These are phyloP conservation scores for Ochetophila trinervis DNA, from an alignment of 306 rosid genomes.

Conservation along the genomic window DNA sequence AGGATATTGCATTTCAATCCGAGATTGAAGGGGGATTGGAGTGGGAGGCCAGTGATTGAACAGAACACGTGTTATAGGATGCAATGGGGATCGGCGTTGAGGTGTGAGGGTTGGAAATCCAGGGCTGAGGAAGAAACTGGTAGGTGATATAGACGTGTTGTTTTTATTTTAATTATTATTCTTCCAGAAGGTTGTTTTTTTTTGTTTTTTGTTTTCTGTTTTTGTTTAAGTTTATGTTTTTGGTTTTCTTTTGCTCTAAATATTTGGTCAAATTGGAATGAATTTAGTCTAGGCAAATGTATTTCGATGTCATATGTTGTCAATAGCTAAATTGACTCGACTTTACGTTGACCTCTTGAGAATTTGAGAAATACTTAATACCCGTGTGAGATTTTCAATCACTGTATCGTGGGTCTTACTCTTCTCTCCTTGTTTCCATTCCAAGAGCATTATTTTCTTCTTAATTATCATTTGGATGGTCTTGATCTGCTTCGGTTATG, in stretches of 20 bases:
- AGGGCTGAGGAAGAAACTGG: conserved; percentile 85
- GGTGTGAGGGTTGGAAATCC: conserved; percentile 92
- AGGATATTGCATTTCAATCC: conserved; percentile 92
- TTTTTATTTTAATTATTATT: neutral
- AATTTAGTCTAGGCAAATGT: conserved; percentile 15
- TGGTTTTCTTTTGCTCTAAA: neutral
- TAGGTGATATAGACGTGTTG: conserved; percentile 25
- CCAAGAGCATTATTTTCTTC: neutral
- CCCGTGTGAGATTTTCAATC: neutral
- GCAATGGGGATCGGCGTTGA: conserved; percentile 87
- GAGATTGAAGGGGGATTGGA: conserved; percentile 94
- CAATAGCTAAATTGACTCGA: neutral
- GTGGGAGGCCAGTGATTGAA: conserved; percentile 81
- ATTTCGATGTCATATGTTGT: neutral
- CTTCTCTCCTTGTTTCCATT: neutral
- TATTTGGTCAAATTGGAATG: conserved; percentile 8
- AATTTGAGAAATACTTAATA: conserved; percentile 2
- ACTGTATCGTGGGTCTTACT: neutral
- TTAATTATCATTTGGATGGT: neutral
- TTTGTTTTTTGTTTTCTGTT: neutral
- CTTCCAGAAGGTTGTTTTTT: neutral
- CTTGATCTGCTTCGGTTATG: neutral
- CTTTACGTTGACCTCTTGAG: neutral
- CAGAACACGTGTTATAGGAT: conserved; percentile 88
- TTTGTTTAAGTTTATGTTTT: too few relatives aligned